Percentiles rank a stretch among this genome's conserved stretches.
Conservation (phyloP, 2,329 filamentous ascomycete genomes). For the Hypocrella siamensis region DNA sequence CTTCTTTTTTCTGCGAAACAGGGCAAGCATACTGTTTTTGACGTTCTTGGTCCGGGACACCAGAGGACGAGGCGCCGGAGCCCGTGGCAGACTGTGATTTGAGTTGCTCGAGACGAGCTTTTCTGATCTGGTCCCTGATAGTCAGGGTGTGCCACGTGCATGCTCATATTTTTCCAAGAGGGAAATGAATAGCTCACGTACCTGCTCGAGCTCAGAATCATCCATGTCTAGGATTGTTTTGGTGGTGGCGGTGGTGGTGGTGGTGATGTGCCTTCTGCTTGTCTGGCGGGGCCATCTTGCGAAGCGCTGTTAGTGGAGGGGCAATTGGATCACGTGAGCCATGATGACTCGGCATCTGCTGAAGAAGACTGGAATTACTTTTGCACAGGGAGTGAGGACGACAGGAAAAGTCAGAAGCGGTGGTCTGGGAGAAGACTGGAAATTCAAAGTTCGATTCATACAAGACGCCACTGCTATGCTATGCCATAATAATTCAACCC, state of each 20-base stretch:
- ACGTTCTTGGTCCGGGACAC: constrained; percentile 40
- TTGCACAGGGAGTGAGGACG: too few relatives aligned
- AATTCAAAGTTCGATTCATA: too few relatives aligned
- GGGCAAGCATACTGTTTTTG: constrained; percentile 27
- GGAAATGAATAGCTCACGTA: constrained; percentile 4
- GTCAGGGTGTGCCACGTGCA: constrained; percentile 2
- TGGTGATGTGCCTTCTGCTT: constrained; percentile 1
- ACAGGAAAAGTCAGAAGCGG: background rate
- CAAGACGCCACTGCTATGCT: constrained; percentile 5
- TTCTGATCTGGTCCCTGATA: constrained; percentile 50
- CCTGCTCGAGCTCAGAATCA: constrained; percentile 27
- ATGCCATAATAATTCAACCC: background rate
- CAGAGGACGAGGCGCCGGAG: constrained; percentile 22
- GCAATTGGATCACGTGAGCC: constrained; percentile 8
- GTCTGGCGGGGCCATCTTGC: constrained; percentile 2
- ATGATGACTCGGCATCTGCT: too few relatives aligned
- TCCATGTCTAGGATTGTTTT: constrained; percentile 22
- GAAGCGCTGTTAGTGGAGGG: constrained; percentile 6
- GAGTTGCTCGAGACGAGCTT: constrained; percentile 84
- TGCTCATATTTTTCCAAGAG: background rate
- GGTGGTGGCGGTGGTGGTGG: too few relatives aligned
- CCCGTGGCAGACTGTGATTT: constrained; percentile 51
- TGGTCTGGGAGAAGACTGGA: background rate
- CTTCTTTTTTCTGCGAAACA: background rate
- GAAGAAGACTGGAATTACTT: too few relatives aligned